Base-by-base conservation (phyloP, 2,329 filamentous ascomycete species). In the Epichloe elymi region DNA sequence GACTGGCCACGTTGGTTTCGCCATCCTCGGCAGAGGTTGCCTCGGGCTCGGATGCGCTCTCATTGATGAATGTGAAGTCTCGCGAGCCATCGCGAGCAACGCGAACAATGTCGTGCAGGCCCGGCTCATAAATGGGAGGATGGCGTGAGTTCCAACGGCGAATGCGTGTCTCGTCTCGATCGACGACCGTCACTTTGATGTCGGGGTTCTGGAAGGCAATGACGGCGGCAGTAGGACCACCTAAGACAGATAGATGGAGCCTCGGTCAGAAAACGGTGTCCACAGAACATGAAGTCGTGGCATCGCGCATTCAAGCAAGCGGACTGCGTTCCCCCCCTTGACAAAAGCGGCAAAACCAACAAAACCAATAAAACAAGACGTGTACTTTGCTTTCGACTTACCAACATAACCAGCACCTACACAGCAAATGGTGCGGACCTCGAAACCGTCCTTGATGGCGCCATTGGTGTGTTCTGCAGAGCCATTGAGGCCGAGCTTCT, bases 371-470 rank as follows among this genome's bases (percentile, higher is more conserved):
- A 26, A 26, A 26, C 6, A 26, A 10, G 26, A 30, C 8, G 8
- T 30, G 26, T 30, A 0, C 5, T 17, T 10, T 0, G 38, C 33
- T 36, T 36, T 6, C n/a, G 10, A 72, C 81, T 60, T 73, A 86
- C 82, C 83, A 56, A 88, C 82, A 64, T 88, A 88, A 58, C 85
- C 85, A 57, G 85, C 85, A 47, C 85, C 85, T 55, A 88, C 80
- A 62, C 82, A 87, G 66, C 84, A 87, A 49, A 88, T 80, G 60
- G 78, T 82, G 59, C 69, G 70, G 39, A 83, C 65, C 47, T 61
- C 58, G 57, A 67, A 62, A 46, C 59, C 60, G 30, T 53, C 55
- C 11, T 58, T 53, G 38, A 58, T 51, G 35, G 51, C 52, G 57
- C 61, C 64, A 57, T 67, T 67, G 56, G 59, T 51, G 44, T 61